Percentiles rank a stretch among this genome's conserved stretches.
These are phyloP conservation scores for Colletotrichum siamense DNA, from an alignment of 2,329 filamentous ascomycete species.

Conservation along the genomic window DNA sequence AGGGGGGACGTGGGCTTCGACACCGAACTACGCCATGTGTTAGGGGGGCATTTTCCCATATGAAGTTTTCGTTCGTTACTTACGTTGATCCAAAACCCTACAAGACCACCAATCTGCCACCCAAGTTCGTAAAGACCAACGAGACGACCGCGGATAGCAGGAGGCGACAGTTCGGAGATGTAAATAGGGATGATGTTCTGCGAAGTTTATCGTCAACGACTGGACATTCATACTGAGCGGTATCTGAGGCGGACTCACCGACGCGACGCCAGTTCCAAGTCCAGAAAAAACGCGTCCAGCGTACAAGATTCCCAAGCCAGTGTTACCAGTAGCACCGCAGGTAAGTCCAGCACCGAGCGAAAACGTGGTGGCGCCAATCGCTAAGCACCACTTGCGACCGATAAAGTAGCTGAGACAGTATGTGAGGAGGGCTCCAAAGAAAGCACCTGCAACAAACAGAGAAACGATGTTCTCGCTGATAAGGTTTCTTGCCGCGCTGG, in stretches of 20 bases:
- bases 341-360: conserved; percentile 57
- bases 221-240: background rate
- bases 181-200: conserved; percentile 55
- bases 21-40: conserved; percentile 30
- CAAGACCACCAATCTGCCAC: conserved; percentile 56
- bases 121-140: conserved; percentile 61
- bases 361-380: conserved; percentile 34
- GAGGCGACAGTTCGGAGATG: conserved; percentile 51
- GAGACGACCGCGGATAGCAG: conserved; percentile 58
- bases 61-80: conserved; percentile 21
- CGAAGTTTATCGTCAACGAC: conserved; percentile 25
- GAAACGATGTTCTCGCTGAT: conserved; percentile 70
- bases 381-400: conserved; percentile 59
- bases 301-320: conserved; percentile 53
- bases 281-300: conserved; percentile 57
- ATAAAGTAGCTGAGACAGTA: conserved; percentile 65
- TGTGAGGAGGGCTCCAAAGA: conserved; percentile 69
- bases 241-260: background rate
- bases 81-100: conserved; percentile 56
- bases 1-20: conserved; percentile 16
- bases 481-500: conserved; percentile 46
- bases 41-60: background rate
- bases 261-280: conserved; percentile 41
- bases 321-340: conserved; percentile 56
- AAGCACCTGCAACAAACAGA: conserved; percentile 72